Conservation (phyloP, 352 stramenopile genomes). For the Phytophthora idaei region DNA sequence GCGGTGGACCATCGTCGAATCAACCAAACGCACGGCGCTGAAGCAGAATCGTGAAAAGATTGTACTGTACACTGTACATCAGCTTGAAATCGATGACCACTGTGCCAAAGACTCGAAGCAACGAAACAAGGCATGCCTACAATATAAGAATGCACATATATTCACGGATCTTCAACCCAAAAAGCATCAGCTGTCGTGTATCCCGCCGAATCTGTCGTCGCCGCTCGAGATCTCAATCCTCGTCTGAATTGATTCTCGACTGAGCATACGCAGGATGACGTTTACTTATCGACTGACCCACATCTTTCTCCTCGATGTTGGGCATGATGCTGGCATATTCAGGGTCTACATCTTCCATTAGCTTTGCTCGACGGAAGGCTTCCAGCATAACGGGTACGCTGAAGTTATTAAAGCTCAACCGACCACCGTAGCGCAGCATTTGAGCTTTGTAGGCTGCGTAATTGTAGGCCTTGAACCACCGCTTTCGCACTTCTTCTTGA, state of each 20-base stretch:
- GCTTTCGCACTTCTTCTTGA: constrained; percentile 37
- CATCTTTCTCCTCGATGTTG: constrained; percentile 13
- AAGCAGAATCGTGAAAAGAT: constrained; percentile 1
- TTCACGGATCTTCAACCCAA: neutral
- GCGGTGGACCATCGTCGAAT: constrained; percentile 35
- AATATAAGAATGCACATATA: constrained; percentile 16
- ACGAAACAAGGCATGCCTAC: neutral
- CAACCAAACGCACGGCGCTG: constrained; percentile 56
- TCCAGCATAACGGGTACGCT: constrained; percentile 61
- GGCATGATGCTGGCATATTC: constrained; percentile 2
- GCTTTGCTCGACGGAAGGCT: constrained; percentile 48
- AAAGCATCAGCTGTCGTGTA: neutral
- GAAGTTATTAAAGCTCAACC: constrained; percentile 50
- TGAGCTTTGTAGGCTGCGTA: constrained; percentile 62
- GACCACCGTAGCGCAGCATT: constrained; percentile 37
- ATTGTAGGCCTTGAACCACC: constrained; percentile 63
- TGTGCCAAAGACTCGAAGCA: neutral
- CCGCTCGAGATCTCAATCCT: neutral
- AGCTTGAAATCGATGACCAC: neutral
- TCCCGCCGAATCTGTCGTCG: neutral
- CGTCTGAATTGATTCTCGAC: neutral
- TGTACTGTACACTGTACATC: too few species aligned
- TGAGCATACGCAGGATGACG: neutral
- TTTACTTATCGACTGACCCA: neutral
- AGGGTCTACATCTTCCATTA: constrained; percentile 3